phyloP scores from a whole-genome alignment of 2,329 filamentous ascomycete species.

The Blastomyces silverae region DNA sequence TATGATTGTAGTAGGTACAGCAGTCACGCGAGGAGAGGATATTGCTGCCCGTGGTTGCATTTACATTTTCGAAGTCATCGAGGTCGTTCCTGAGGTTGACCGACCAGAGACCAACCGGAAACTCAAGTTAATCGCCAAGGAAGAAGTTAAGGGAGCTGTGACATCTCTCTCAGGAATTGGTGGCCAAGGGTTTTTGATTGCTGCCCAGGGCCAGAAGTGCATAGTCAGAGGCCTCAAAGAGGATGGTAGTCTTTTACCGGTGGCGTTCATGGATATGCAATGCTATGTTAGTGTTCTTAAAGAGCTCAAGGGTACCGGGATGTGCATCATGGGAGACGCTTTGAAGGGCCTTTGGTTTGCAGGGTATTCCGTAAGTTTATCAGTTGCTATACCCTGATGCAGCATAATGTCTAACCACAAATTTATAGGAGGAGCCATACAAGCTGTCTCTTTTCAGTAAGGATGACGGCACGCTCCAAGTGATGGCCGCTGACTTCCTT shows the following conservation, averaged over 20 bases:
- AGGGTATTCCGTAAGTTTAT: conserved; percentile 65
- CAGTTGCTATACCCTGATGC: not conserved
- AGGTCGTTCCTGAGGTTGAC: conserved; percentile 82
- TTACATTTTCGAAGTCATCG: conserved; percentile 85
- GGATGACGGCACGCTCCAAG: conserved; percentile 67
- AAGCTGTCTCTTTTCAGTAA: conserved; percentile 91
- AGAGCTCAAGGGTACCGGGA: conserved; percentile 71
- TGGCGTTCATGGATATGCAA: conserved; percentile 97
- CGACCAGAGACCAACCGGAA: conserved; percentile 77
- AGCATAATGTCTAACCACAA: conserved; percentile 7
- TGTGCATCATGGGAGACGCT: conserved; percentile 82
- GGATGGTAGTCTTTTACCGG: conserved; percentile 82
- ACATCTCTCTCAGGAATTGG: conserved; percentile 79
- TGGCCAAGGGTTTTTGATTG: conserved; percentile 79
- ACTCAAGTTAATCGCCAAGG: conserved; percentile 77
- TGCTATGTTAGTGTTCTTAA: conserved; percentile 84
- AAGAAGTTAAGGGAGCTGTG: conserved; percentile 87
- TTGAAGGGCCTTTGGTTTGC: conserved; percentile 95
- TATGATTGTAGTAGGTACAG: conserved; percentile 77
- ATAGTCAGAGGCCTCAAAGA: conserved; percentile 96
- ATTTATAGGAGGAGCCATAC: conserved; percentile 73
- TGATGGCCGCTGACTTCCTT: conserved; percentile 77
- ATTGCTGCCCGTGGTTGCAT: conserved; percentile 76
- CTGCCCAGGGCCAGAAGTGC: conserved; percentile 91
- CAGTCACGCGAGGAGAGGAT: conserved; percentile 82